Conservation (phyloP, 805 yeast species). For the Scheffersomyces coipomensis region DNA sequence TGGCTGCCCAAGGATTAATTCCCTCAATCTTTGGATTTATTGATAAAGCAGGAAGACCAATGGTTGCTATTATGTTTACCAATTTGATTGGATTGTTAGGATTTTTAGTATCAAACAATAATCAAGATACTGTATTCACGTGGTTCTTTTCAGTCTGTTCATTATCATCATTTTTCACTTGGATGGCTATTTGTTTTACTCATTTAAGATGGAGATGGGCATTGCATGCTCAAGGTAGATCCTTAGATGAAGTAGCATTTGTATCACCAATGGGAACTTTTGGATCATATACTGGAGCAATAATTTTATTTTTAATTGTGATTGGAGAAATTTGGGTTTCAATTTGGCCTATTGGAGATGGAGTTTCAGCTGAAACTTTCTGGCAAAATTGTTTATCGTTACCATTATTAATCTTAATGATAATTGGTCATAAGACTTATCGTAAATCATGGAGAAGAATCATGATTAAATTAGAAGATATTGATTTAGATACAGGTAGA, state of each 20-base stretch:
- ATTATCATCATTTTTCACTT: conserved; percentile 41
- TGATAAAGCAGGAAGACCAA: conserved; percentile 42
- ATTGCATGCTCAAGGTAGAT: conserved; percentile 31
- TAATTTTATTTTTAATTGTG: conserved; percentile 31
- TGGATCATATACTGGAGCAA: conserved; percentile 35
- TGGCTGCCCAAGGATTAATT: conserved; percentile 69
- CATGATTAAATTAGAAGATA: conserved; percentile 29
- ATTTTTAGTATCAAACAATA: conserved; percentile 29
- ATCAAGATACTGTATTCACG: conserved; percentile 33
- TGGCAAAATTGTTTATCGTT: conserved; percentile 53
- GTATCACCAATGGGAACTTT: conserved; percentile 33
- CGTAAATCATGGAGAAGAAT: conserved; percentile 26
- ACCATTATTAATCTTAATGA: conserved; percentile 44
- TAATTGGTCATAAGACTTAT: conserved; percentile 40
- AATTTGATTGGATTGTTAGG: conserved; percentile 37
- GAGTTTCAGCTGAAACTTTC: conserved; percentile 36
- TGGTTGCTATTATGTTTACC: conserved; percentile 33
- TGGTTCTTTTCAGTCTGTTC: conserved; percentile 44
- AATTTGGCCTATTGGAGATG: conserved; percentile 32
- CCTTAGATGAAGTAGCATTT: conserved; percentile 35
- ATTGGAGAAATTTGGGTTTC: conserved; percentile 40
- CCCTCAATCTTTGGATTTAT: conserved; percentile 46
- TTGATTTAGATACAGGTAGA: conserved; percentile 46
- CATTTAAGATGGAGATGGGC: conserved; percentile 44
- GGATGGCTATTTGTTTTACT: conserved; percentile 39